Evolutionary conservation across 2,329 filamentous ascomycete genomes (phyloP), one percentile per base, ranked within the genome.

Genomic region (Pseudonectria buxi): DNA sequence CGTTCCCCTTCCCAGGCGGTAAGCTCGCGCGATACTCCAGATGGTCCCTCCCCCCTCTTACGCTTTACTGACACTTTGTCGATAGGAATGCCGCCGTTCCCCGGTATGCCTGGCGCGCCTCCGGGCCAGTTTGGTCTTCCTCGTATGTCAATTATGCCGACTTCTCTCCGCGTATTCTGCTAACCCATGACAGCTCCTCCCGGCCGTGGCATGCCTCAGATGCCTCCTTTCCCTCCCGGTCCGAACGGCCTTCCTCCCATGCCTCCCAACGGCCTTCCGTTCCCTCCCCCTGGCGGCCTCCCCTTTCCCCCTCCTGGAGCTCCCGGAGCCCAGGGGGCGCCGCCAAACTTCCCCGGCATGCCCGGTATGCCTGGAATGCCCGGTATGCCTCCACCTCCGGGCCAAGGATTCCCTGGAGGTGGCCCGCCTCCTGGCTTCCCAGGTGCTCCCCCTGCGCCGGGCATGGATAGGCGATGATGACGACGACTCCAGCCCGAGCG

Each of bases 1-100:
- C 76, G 24, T 83, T 81, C 55, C 71, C 66, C 40, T 81, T 86
- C 56, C 78, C 81, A 29, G 77, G 77, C 43, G 68, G 64, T 55
- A 27, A 50, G 50, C n/a, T n/a, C n/a, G n/a, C n/a, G n/a, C n/a
- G n/a, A n/a, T n/a, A n/a, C n/a, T 51, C 46, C 61, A 10, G 55
- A 56, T 30, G 39, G 50, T 51, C 15, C 14, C 31, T 3, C 24
- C n/a, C 11, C 34, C 15, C 7, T 28, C 14, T 30, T 30, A 6
- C 13, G 14, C 28, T 10, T 11, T 24, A 35, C 38, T 49, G 30
- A 49, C 33, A 14, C 7, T 22, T 7, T 24, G 27, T 57, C 70
- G 40, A 64, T 65, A 43, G 65, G 70, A 39, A 61, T 65, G 26
- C 77, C 76, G 37, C 78, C 77, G 29, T 81, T 80, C 50, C 72